These are phyloP conservation scores for Ophiosphaerella herpotricha DNA, from an alignment of 2,329 filamentous ascomycete species.

Conservation along the genomic window DNA sequence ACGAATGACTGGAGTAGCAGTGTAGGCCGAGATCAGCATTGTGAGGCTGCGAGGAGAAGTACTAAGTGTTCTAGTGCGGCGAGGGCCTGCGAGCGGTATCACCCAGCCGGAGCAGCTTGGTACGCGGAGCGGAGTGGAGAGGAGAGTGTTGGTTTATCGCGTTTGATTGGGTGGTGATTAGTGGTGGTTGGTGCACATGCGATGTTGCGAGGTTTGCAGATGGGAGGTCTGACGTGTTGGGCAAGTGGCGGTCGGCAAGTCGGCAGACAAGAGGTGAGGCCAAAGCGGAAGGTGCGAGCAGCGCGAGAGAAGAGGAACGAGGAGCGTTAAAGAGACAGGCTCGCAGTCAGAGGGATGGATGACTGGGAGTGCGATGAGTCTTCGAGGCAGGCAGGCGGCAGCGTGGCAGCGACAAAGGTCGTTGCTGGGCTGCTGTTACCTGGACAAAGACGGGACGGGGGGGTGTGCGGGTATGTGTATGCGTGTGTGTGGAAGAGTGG, in stretches of 20 bases:
- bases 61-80: slow-evolving; percentile 33
- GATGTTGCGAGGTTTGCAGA: slow-evolving; percentile 20
- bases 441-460: slow-evolving; percentile 29
- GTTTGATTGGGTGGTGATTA: slow-evolving; percentile 28
- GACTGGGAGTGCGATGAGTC: slow-evolving; percentile 26
- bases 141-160: slow-evolving; percentile 16
- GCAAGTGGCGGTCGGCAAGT: slow-evolving; percentile 34
- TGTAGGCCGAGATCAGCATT: slow-evolving; percentile 42
- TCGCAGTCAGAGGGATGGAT: slow-evolving; percentile 16
- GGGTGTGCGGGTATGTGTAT: slow-evolving; percentile 9
- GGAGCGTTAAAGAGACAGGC: slow-evolving; percentile 16
- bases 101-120: slow-evolving; percentile 36
- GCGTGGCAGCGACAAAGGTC: slow-evolving; percentile 31
- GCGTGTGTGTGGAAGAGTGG: slow-evolving; percentile 12
- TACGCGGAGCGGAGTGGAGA: slow-evolving; percentile 17
- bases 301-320: slow-evolving; percentile 15
- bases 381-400: slow-evolving; percentile 30
- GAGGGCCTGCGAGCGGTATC: slow-evolving; percentile 29
- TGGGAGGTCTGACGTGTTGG: slow-evolving; percentile 31
- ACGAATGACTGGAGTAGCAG: slow-evolving; percentile 50
- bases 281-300: neutral
- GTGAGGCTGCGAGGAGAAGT: slow-evolving; percentile 34
- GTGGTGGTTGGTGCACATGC: slow-evolving; percentile 26
- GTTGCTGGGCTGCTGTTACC: slow-evolving; percentile 32
- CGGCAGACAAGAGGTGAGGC: slow-evolving; percentile 22